phyloP scores from a whole-genome alignment of 805 yeast genomes.

The Kuraishia cidri region DNA sequence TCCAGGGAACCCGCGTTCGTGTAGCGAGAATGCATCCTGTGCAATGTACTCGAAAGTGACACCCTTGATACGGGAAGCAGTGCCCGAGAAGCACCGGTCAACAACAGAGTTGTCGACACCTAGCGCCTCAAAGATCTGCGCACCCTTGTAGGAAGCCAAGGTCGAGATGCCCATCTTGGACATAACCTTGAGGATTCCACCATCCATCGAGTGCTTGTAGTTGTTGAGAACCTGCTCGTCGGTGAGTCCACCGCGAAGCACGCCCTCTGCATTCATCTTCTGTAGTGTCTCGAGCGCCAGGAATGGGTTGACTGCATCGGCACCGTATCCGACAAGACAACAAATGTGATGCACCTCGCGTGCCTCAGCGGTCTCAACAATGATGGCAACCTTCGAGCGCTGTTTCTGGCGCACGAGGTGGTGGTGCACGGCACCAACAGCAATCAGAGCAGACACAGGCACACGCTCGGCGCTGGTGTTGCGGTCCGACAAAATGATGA shows the following conservation, averaged over 20 bases:
- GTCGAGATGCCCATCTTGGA: slow-evolving; percentile 99
- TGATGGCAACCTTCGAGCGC: slow-evolving; percentile 88
- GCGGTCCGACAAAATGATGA: slow-evolving; percentile 73
- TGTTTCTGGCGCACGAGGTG: slow-evolving; percentile 92
- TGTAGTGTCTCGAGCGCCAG: slow-evolving; percentile 83
- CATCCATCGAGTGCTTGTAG: slow-evolving; percentile 78
- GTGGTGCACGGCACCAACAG: slow-evolving; percentile 97
- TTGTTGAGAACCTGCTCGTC: slow-evolving; percentile 60
- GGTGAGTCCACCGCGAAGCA: slow-evolving; percentile 47
- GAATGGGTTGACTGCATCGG: slow-evolving; percentile 93
- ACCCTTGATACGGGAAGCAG: slow-evolving; percentile 95
- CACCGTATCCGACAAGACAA: slow-evolving; percentile 93
- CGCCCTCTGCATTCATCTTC: slow-evolving; percentile 74
- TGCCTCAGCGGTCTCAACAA: slow-evolving; percentile 94
- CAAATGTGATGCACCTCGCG: slow-evolving; percentile 96
- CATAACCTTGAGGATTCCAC: slow-evolving; percentile 94
- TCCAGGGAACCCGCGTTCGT: slow-evolving; percentile 84
- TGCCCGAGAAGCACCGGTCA: slow-evolving; percentile 93
- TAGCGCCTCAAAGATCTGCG: slow-evolving; percentile 94
- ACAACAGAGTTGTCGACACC: slow-evolving; percentile 95
- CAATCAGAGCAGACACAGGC: slow-evolving; percentile 80
- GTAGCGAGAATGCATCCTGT: slow-evolving; percentile 91
- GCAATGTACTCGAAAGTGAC: slow-evolving; percentile 93
- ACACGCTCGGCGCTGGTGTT: slow-evolving; percentile 48
- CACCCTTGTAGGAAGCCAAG: slow-evolving; percentile 96